Conservation (phyloP, 2,329 filamentous ascomycete genomes). For the Neofusicoccum ribis region DNA sequence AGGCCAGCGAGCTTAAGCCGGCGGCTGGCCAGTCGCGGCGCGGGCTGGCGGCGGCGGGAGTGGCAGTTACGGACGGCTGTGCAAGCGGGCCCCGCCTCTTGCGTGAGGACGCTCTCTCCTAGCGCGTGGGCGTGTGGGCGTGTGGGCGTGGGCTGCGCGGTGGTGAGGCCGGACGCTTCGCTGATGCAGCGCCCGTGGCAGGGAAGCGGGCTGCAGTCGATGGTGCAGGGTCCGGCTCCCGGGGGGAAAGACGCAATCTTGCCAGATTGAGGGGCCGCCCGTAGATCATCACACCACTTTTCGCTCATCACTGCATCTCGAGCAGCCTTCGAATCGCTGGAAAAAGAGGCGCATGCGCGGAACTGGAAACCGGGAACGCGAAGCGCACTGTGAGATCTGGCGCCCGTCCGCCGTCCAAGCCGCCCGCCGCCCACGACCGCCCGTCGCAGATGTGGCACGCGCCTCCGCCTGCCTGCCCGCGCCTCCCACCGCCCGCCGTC, state of each 20-base stretch:
- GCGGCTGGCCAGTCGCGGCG: too few relatives aligned
- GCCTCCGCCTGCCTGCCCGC: neutral
- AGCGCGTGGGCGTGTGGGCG: neutral
- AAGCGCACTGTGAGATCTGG: constrained; percentile 6
- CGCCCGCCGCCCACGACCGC: constrained; percentile 3
- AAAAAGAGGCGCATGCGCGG: constrained; percentile 15
- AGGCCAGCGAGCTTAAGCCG: neutral
- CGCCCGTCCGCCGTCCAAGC: neutral
- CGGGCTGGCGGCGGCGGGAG: neutral
- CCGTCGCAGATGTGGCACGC: constrained; percentile 8
- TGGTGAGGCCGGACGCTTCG: too few relatives aligned
- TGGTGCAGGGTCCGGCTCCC: neutral
- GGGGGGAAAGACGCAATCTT: constrained; percentile 17
- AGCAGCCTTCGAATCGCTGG: constrained; percentile 12
- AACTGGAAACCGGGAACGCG: constrained; percentile 13
- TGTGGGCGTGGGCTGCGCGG: neutral
- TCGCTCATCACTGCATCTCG: constrained; percentile 11
- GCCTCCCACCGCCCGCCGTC: neutral
- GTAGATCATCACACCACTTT: constrained; percentile 18
- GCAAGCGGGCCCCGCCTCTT: neutral
- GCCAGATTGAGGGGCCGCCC: constrained; percentile 15
- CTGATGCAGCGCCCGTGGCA: neutral
- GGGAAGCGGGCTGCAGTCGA: neutral
- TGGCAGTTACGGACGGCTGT: constrained; percentile 8
- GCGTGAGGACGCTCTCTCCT: neutral